Conservation (phyloP, 495 filamentous ascomycete genomes). For the Letharia lupina region DNA sequence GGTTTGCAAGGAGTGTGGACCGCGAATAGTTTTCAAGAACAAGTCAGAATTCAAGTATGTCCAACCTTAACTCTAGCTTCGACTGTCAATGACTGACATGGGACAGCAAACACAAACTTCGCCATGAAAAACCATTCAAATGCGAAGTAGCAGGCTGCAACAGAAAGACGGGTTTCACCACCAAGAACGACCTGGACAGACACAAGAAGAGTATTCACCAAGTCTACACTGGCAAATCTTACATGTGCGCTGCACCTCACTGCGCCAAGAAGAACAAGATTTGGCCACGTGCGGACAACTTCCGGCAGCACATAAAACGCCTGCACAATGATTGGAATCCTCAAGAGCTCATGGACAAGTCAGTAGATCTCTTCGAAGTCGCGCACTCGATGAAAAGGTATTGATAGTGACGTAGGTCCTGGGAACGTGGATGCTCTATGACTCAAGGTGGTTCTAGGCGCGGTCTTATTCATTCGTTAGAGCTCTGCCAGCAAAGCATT, state of each 20-base stretch:
- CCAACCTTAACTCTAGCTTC: too few relatives aligned
- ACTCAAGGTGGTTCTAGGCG: conserved; percentile 5
- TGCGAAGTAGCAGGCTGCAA: conserved; percentile 55
- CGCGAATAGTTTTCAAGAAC: conserved; percentile 14
- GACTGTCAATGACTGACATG: conserved; percentile 13
- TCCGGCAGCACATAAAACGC: conserved; percentile 73
- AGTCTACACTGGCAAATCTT: conserved; percentile 49
- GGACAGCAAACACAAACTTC: conserved; percentile 68
- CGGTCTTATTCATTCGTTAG: conserved; percentile 7
- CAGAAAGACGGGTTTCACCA: conserved; percentile 63
- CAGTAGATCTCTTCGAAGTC: conserved; percentile 25
- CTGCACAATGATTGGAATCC: conserved; percentile 58
- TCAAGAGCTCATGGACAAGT: conserved; percentile 47
- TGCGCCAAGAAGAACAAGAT: conserved; percentile 64
- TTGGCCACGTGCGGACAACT: conserved; percentile 90
- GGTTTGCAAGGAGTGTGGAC: conserved; percentile 5
- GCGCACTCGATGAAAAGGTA: conserved; percentile 11
- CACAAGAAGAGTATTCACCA: conserved; percentile 65
- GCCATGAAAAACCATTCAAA: conserved; percentile 65
- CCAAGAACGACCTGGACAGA: conserved; percentile 68
- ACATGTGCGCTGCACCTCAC: conserved; percentile 53
- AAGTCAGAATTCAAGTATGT: conserved; percentile 32
- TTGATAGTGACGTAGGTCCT: conserved; percentile 24
- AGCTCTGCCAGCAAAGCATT: conserved; percentile 7
- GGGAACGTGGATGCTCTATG: conserved; percentile 17